A percentile compares a stretch with the other conserved stretches of the same genome.
Conservation (phyloP, 106 monocot species). For the Xerophyta viscosa region DNA sequence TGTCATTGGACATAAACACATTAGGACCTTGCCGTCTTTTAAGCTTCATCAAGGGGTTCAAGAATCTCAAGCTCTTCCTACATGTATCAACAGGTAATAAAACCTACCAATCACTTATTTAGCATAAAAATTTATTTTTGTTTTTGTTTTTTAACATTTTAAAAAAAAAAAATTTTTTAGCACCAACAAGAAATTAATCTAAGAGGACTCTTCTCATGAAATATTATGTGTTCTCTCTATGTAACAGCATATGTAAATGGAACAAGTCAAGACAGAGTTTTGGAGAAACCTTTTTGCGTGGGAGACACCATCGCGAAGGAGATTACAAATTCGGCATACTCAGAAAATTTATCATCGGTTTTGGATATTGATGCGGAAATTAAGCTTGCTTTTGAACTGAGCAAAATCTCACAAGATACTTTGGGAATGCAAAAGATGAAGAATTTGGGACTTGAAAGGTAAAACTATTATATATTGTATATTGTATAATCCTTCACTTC, state of each 20-base stretch:
- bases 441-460: slow-evolving; percentile 64
- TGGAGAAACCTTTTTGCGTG: slow-evolving; percentile 47
- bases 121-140: neutral
- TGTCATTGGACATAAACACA: slow-evolving; percentile 93
- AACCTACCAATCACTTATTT: neutral
- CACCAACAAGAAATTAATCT: neutral
- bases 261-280: slow-evolving; percentile 48
- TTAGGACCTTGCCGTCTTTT: slow-evolving; percentile 67
- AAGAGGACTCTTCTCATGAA: neutral
- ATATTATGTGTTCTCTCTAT: neutral
- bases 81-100: slow-evolving; percentile 82
- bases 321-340: slow-evolving; percentile 4
- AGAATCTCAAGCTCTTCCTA: slow-evolving; percentile 67
- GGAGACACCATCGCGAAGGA: slow-evolving; percentile 58
- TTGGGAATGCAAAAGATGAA: slow-evolving; percentile 49
- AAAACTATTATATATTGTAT: neutral
- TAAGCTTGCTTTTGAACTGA: slow-evolving; percentile 34
- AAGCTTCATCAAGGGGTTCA: slow-evolving; percentile 65
- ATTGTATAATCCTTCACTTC: too few relatives aligned
- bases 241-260: slow-evolving; percentile 73
- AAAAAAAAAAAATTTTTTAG: neutral
- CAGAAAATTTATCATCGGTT: slow-evolving; percentile 9
- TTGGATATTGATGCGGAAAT: slow-evolving; percentile 75
- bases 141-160: neutral
- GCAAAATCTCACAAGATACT: slow-evolving; percentile 6